A percentile compares a stretch with the other conserved stretches of the same genome.
Evolutionary conservation across 1,284 basidiomycete species (phyloP).

Genomic region (Cerioporus squamosus): DNA sequence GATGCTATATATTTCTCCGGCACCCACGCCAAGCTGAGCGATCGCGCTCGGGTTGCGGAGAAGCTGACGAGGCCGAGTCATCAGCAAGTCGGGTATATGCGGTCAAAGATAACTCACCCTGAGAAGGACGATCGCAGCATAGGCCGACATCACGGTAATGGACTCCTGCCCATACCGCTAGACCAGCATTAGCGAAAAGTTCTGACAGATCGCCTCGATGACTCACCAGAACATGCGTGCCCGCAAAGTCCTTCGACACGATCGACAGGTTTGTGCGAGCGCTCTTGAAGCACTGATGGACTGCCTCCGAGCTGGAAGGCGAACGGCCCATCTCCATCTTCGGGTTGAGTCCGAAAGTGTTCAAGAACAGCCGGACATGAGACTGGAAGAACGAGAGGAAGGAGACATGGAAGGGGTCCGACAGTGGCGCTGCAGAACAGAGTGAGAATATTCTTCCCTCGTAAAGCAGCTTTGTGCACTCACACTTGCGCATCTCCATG

Average conservation of each 20-base stretch:
- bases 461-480: conserved; percentile 13
- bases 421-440: conserved; percentile 46
- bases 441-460: background rate
- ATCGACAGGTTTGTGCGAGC: conserved; percentile 72
- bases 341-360: conserved; percentile 74
- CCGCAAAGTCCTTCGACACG: conserved; percentile 71
- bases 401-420: conserved; percentile 71
- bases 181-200: background rate
- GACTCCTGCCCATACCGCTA: conserved; percentile 84
- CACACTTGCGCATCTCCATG: conserved; percentile 71
- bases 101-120: conserved; percentile 55
- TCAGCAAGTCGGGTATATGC: background rate
- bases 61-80: conserved; percentile 46
- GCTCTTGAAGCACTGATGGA: conserved; percentile 73
- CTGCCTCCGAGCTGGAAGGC: conserved; percentile 65
- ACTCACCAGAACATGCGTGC: conserved; percentile 75
- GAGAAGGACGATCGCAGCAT: conserved; percentile 77
- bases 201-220: background rate
- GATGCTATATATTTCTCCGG: conserved; percentile 62
- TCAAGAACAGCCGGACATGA: conserved; percentile 78
- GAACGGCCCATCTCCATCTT: conserved; percentile 37
- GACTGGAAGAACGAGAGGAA: conserved; percentile 76
- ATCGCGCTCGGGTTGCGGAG: conserved; percentile 62
- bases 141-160: conserved; percentile 82
- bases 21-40: conserved; percentile 58